Conservation (phyloP, 2,329 filamentous ascomycete species). For the Trichoderma sp. region DNA sequence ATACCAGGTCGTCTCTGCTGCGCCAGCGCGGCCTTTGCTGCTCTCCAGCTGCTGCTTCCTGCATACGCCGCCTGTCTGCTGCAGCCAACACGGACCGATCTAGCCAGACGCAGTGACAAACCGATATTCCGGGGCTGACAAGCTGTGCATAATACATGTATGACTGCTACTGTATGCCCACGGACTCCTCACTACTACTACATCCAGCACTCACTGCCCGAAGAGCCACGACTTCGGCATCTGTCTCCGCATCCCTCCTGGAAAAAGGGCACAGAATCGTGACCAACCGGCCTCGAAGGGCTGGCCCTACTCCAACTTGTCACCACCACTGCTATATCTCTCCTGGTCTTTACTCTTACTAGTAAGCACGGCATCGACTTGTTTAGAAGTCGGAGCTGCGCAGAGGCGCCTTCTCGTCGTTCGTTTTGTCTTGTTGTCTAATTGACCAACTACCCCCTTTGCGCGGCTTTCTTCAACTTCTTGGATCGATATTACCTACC, state of each 20-base stretch:
- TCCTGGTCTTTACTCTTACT: not conserved
- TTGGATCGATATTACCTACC: not conserved
- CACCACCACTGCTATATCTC: not conserved
- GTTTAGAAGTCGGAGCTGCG: not conserved
- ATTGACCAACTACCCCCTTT: not conserved
- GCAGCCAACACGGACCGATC: conserved; percentile 15
- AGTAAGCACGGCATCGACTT: not conserved
- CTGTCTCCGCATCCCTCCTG: conserved; percentile 8
- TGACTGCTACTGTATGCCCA: not conserved
- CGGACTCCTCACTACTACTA: conserved; percentile 7
- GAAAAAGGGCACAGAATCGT: not conserved
- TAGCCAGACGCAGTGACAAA: conserved; percentile 12
- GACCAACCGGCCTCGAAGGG: not conserved
- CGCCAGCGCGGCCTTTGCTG: conserved; percentile 12
- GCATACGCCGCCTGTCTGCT: conserved; percentile 11
- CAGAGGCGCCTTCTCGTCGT: not conserved
- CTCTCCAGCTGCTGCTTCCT: conserved; percentile 3
- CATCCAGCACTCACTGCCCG: not conserved
- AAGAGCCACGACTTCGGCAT: not conserved
- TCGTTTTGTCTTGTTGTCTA: not conserved
- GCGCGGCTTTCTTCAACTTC: not conserved
- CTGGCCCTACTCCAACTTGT: not conserved
- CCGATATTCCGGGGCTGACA: not conserved
- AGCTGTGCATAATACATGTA: conserved; percentile 2
- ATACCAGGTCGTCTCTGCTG: not conserved